A percentile compares a stretch with the other conserved stretches of the same genome.
Conservation (phyloP, 352 stramenopile species). For the Phytophthora idaei region DNA sequence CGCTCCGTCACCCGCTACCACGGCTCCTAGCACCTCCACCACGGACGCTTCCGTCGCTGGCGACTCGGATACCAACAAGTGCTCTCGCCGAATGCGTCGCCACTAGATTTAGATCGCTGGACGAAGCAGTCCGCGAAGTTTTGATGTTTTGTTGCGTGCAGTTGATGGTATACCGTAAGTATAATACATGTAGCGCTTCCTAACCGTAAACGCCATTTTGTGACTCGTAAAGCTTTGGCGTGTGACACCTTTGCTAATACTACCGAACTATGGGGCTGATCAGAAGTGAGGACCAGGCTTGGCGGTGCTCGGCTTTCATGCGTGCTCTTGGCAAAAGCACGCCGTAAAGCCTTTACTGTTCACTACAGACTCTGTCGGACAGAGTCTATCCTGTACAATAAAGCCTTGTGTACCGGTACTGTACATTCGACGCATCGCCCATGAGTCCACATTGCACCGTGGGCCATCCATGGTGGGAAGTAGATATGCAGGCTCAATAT, state of each 20-base stretch:
- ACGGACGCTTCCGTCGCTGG: constrained; percentile 16
- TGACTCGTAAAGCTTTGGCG: not conserved
- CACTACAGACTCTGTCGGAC: too few species aligned
- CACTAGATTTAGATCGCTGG: constrained; percentile 16
- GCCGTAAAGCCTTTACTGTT: too few species aligned
- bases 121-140: not conserved
- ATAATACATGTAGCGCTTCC: not conserved
- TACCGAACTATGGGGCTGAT: not conserved
- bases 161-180: not conserved
- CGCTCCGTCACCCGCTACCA: constrained; percentile 10
- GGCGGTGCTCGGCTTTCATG: not conserved
- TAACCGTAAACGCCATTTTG: not conserved
- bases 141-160: constrained; percentile 23
- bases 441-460: too few species aligned
- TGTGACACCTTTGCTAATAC: not conserved
- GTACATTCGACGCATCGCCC: too few species aligned
- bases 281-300: not conserved
- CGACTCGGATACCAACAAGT: constrained; percentile 25
- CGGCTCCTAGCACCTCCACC: constrained; percentile 3
- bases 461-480: too few species aligned
- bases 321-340: too few species aligned
- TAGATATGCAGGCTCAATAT: too few species aligned
- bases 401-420: too few species aligned
- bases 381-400: too few species aligned
- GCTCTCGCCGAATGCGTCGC: constrained; percentile 29